Evolutionary conservation across 2,329 filamentous ascomycete species (phyloP), one percentile per base, ranked within the genome.

Genomic region (Furcasterigmium sp.): DNA sequence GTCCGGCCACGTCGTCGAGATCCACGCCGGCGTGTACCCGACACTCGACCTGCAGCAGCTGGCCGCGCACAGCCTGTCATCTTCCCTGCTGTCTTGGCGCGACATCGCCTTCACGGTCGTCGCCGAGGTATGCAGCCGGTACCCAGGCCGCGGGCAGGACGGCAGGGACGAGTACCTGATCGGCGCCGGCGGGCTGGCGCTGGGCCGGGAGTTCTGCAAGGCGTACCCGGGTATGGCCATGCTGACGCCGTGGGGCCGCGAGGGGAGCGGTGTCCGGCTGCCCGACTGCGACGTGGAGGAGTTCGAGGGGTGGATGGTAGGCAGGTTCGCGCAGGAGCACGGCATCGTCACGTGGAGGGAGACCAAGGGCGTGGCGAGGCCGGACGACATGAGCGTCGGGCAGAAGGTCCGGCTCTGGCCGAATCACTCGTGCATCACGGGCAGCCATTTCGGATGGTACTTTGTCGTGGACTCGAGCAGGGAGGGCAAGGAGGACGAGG

Each of bases 311-410:
- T 72, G 81, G 64, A 72, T 84, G 35, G 71, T 85, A 8, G 72
- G 70, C 4, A 66, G 77, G 7, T 72, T 85, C n/a, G 80, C 77
- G 42, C 82, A 85, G 51, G 82, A 85, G 52, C 82, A 85, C 58
- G 77, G 75, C 0, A 75, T 83, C 28, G 51, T 84, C 36, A 65
- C 66, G 0, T 82, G 76, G 71, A 62, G 66, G 29, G 44, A n/a
- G n/a, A 41, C 37, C 0, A 56, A 66, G 35, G 68, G 62, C 0
- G 52, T 60, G 2, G 50, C 58, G 2, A 5, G 37, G 15, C 41
- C 50, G 1, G 54, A 75, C 9, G 62, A 67, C 3, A 53, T 84
- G 25, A 50, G 61, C 6, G 61, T 83, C 39, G 80, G 59, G 0
- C 52, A 62, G 5, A 51, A 32, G 2, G 48, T 62, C 1, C 58